These are phyloP conservation scores for Cicer cuneatum DNA, from an alignment of 306 rosid species.

Conservation along the genomic window DNA sequence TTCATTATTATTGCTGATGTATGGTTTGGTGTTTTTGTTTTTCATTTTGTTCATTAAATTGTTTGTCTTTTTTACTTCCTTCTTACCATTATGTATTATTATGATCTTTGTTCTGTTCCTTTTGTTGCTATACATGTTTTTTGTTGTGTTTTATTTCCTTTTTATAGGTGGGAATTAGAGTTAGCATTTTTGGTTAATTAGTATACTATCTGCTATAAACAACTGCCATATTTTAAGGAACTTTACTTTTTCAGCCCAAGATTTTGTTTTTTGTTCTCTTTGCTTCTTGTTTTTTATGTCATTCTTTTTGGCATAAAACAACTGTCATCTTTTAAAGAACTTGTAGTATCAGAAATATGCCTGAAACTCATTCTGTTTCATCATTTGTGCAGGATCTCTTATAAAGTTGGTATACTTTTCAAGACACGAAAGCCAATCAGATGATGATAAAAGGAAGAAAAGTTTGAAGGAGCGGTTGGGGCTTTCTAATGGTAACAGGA, in stretches of 20 bases:
- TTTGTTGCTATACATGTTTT: slow-evolving; percentile 21
- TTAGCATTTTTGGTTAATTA: slow-evolving; percentile 11
- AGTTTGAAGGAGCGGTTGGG: slow-evolving; percentile 74
- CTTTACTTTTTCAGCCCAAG: not conserved
- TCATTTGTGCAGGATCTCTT: slow-evolving; percentile 75
- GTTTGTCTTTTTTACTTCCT: slow-evolving; percentile 4
- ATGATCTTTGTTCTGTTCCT: slow-evolving; percentile 3
- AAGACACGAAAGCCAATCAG: slow-evolving; percentile 77
- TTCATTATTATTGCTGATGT: not conserved
- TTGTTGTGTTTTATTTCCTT: slow-evolving; percentile 6
- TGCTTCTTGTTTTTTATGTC: not conserved
- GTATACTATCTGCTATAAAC: not conserved
- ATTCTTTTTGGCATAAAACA: slow-evolving; percentile 14
- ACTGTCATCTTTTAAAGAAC: no score
- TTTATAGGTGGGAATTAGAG: not conserved
- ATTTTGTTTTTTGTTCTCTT: slow-evolving; percentile 10
- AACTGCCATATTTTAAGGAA: slow-evolving; percentile 20
- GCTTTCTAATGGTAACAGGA: slow-evolving; percentile 72
- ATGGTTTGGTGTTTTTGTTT: slow-evolving; percentile 21
- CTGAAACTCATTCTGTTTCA: slow-evolving; percentile 34
- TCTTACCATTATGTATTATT: not conserved
- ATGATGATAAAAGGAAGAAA: slow-evolving; percentile 76
- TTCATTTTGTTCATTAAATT: not conserved
- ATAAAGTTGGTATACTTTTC: slow-evolving; percentile 98
- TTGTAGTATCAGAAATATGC: slow-evolving; percentile 32